Base-by-base conservation (phyloP, 805 yeast species). In the Yarrowia hollandica region DNA sequence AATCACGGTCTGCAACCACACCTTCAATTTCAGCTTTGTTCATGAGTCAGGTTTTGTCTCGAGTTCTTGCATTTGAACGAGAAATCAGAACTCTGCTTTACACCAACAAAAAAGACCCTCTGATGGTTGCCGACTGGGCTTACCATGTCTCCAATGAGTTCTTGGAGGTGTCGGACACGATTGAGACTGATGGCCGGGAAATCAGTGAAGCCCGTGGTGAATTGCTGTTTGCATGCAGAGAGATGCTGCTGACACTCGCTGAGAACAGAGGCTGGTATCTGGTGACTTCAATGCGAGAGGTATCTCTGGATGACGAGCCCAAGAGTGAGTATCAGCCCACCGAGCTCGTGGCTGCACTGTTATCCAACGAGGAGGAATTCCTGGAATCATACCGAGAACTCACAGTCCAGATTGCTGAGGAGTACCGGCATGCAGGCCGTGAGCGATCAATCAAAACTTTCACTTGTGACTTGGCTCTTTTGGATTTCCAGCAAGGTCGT, bases 381-480 rank as follows among this genome's bases (percentile, higher is more conserved):
- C 70, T 71, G 57, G 67, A 71, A 8, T 68, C 70, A 10, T 86
- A 82, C 64, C 70, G 84, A 37, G 66, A 68, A 0, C 69, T 82
- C 15, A 88, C 96, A 0, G 82, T 81, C 59, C 70, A 74, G 0
- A 80, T 85, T 0, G 80, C 84, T 15, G 72, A 73, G 15, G 80
- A 80, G 42, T 86, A 80, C 63, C 76, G 79, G 4, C 63, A 68
- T 0, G 79, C 86, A 2, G 74, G 71, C 4, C 76, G 89, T 60
- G 79, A 82, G 14, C 78, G 92, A 62, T 78, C 89, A 0, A 84
- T 87, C 6, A 91, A 88, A 65, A 75, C 85, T 4, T 74, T 94
- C 14, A 83, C 91, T 1, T 81, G 88, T 6, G 97, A 92, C 63
- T 77, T 90, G 57, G 96, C 96, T 0, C 68, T 86, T 10, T 71